Conservation (phyloP, 352 stramenopile species). For the Pythium pectinolyticum region DNA sequence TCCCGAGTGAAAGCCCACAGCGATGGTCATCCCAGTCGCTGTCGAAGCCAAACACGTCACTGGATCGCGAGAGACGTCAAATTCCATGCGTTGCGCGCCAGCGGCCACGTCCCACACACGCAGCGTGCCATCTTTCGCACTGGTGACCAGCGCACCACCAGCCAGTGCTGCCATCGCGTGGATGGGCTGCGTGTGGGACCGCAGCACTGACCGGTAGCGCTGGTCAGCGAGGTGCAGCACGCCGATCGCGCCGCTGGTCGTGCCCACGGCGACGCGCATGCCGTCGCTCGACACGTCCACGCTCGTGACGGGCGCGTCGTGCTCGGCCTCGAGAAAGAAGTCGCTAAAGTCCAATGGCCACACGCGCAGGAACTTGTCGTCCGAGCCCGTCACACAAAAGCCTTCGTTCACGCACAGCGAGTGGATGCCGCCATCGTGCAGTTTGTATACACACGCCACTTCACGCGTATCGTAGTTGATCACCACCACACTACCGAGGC, state of each 20-base stretch:
- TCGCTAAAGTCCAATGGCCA: slow-evolving; percentile 92
- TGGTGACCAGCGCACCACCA: slow-evolving; percentile 55
- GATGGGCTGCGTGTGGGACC: slow-evolving; percentile 69
- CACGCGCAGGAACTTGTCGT: slow-evolving; percentile 87
- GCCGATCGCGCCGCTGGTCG: slow-evolving; percentile 73
- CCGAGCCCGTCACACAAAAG: slow-evolving; percentile 87
- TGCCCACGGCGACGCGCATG: slow-evolving; percentile 75
- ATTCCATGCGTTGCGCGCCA: slow-evolving; percentile 81
- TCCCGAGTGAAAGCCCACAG: slow-evolving; percentile 80
- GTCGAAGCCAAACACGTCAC: slow-evolving; percentile 66
- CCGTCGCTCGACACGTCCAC: slow-evolving; percentile 80
- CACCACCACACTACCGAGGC: slow-evolving; percentile 71
- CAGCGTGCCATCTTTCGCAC: slow-evolving; percentile 73
- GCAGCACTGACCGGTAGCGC: slow-evolving; percentile 76
- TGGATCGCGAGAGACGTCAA: slow-evolving; percentile 65
- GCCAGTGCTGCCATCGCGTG: slow-evolving; percentile 35
- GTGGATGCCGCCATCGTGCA: slow-evolving; percentile 86
- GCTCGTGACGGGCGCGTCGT: slow-evolving; percentile 66
- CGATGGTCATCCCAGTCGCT: slow-evolving; percentile 28
- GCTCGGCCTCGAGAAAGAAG: slow-evolving; percentile 90
- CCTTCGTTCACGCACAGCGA: slow-evolving; percentile 85
- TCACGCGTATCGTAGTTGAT: slow-evolving; percentile 82
- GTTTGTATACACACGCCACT: slow-evolving; percentile 88
- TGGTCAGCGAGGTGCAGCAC: slow-evolving; percentile 85
- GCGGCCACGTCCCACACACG: slow-evolving; percentile 76